Evolutionary conservation across 768 basidiomycete genomes (phyloP).

Genomic region (Clavaria fumosa): DNA sequence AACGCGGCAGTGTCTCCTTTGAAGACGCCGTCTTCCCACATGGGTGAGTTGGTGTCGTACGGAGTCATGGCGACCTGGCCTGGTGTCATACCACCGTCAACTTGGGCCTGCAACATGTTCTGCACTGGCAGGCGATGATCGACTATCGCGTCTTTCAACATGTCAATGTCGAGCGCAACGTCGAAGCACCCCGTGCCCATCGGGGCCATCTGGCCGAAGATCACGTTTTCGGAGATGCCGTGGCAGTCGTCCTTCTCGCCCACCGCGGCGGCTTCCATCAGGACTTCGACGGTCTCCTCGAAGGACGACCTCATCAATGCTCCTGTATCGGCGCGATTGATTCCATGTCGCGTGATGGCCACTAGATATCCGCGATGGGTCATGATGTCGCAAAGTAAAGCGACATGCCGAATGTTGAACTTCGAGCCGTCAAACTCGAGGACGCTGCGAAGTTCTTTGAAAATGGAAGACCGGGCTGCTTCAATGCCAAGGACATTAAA

Average conservation of each 20-base stretch:
- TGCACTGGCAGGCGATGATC: conserved; percentile 88
- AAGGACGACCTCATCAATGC: conserved; percentile 98
- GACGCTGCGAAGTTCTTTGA: conserved; percentile 86
- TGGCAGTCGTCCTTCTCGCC: conserved; percentile 98
- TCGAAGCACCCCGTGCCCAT: conserved; percentile 98
- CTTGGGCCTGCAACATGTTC: conserved; percentile 59
- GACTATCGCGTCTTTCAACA: conserved; percentile 96
- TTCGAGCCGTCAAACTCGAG: conserved; percentile 99
- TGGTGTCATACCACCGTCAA: conserved; percentile 82
- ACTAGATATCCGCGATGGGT: conserved; percentile 88
- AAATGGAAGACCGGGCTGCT: conserved; percentile 85
- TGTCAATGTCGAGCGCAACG: conserved; percentile 89
- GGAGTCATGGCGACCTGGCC: conserved; percentile 93
- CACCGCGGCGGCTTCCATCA: conserved; percentile 82
- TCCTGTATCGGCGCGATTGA: conserved; percentile 98
- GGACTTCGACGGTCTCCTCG: conserved; percentile 77
- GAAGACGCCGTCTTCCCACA: conserved; percentile 63
- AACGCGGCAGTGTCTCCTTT: conserved; percentile 82
- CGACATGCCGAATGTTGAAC: conserved; percentile 96
- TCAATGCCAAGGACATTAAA: conserved; percentile 94
- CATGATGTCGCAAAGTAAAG: conserved; percentile 96
- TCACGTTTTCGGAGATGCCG: conserved; percentile 96
- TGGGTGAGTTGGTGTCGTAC: conserved; percentile 83
- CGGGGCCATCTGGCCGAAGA: conserved; percentile 99
- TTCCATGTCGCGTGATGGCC: conserved; percentile 99